Evolutionary conservation across 1,284 basidiomycete genomes (phyloP).

Genomic region (Rugosomyces carneus): DNA sequence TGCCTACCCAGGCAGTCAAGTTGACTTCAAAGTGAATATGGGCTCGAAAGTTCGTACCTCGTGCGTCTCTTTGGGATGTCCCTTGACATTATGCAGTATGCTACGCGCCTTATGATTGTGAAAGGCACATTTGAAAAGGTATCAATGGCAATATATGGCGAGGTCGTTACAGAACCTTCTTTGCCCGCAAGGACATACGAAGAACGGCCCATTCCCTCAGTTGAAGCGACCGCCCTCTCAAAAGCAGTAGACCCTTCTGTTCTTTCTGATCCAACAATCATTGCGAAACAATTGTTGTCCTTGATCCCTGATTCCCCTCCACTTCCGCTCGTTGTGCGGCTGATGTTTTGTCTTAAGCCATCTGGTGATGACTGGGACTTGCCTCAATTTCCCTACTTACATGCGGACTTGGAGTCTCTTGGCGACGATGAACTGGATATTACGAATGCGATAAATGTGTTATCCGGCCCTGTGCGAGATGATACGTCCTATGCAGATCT

Average conservation of each 20-base stretch:
- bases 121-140: constrained; percentile 61
- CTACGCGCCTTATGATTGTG: constrained; percentile 74
- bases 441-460: constrained; percentile 43
- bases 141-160: constrained; percentile 67
- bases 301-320: constrained; percentile 56
- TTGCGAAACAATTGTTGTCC: constrained; percentile 54
- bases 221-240: constrained; percentile 38
- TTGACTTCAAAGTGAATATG: constrained; percentile 67
- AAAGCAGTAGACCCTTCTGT: constrained; percentile 54
- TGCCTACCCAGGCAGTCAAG: constrained; percentile 62
- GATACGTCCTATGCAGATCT: constrained; percentile 41
- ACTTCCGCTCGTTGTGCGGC: constrained; percentile 53
- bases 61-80: constrained; percentile 8
- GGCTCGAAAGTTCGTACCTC: constrained; percentile 46
- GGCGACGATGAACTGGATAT: constrained; percentile 43
- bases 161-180: constrained; percentile 35
- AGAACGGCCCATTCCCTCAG: constrained; percentile 31
- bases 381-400: constrained; percentile 63
- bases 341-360: constrained; percentile 74
- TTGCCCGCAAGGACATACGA: constrained; percentile 25
- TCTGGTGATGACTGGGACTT: constrained; percentile 70
- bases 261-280: constrained; percentile 47
- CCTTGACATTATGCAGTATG: constrained; percentile 39
- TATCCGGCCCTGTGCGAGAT: constrained; percentile 52
- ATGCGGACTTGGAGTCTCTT: constrained; percentile 39